Evolutionary conservation across 176 grass and related monocot genomes (phyloP).

Genomic region (Hsuehochloa calcarea): DNA sequence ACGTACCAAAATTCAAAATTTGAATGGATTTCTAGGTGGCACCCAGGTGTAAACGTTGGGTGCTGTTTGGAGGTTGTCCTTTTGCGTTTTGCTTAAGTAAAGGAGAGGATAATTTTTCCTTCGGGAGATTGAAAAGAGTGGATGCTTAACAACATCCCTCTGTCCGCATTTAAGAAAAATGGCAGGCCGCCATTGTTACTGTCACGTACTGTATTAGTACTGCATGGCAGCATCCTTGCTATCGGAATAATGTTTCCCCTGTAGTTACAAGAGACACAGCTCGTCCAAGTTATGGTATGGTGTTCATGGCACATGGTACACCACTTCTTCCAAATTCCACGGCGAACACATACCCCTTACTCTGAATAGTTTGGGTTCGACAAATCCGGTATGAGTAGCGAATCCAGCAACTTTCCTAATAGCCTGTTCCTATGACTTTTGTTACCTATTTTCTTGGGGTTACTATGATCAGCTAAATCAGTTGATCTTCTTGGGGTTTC

Average conservation of each 20-base stretch:
- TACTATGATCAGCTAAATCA: background rate
- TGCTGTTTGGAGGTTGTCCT: background rate
- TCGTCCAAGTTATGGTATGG: no score
- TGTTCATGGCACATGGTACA: no score
- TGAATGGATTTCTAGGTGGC: background rate
- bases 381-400: no score
- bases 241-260: background rate
- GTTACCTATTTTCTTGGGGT: background rate
- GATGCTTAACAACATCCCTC: background rate
- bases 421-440: no score
- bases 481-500: background rate
- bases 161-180: background rate
- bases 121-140: background rate
- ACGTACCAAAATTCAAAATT: no score
- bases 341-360: no score
- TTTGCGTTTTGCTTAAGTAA: background rate
- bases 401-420: no score
- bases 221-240: background rate
- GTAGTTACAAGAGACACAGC: no score
- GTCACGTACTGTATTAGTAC: background rate
- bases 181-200: background rate
- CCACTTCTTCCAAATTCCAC: no score
- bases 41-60: background rate
- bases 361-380: no score
- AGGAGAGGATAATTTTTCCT: background rate